Conservation (phyloP, 805 yeast species). For the Metschnikowia aberdeeniae region DNA sequence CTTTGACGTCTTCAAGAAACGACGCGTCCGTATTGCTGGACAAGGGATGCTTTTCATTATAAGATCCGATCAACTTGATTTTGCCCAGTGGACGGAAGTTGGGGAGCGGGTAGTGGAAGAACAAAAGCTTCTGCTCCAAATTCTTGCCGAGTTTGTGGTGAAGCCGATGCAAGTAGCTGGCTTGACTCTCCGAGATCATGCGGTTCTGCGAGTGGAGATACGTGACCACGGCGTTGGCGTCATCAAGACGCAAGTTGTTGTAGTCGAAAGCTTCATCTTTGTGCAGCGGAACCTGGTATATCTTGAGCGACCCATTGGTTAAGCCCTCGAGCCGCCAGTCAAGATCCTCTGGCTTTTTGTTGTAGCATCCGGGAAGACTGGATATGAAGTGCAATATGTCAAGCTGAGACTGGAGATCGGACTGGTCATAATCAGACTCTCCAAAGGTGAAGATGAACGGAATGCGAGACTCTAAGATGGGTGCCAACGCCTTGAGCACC, state of each 20-base stretch:
- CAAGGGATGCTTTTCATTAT: conserved; percentile 35
- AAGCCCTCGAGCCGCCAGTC: conserved; percentile 28
- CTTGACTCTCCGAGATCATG: conserved; percentile 29
- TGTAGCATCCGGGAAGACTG: conserved; percentile 36
- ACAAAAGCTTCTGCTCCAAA: conserved; percentile 27
- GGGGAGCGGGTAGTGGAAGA: conserved; percentile 41
- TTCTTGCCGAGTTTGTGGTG: conserved; percentile 6
- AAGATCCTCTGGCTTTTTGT: conserved; percentile 15
- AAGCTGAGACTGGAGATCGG: conserved; percentile 9
- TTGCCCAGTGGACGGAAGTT: conserved; percentile 39
- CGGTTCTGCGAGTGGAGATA: conserved; percentile 32
- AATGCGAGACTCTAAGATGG: conserved; percentile 27
- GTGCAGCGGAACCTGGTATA: conserved; percentile 13
- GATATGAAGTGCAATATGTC: conserved; percentile 26
- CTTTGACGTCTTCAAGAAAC: conserved; percentile 31
- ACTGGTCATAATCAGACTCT: conserved; percentile 25
- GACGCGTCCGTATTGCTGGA: conserved; percentile 25
- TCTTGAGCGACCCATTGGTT: conserved; percentile 34
- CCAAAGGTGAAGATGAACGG: conserved; percentile 40
- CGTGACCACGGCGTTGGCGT: conserved; percentile 26
- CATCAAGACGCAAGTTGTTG: conserved; percentile 5
- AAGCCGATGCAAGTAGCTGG: conserved; percentile 30
- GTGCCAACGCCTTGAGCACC: conserved; percentile 29
- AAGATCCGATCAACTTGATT: conserved; percentile 36
- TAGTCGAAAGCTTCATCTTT: conserved; percentile 7